Conservation (phyloP, 306 rosid genomes). For the Cucumis hystrix region DNA sequence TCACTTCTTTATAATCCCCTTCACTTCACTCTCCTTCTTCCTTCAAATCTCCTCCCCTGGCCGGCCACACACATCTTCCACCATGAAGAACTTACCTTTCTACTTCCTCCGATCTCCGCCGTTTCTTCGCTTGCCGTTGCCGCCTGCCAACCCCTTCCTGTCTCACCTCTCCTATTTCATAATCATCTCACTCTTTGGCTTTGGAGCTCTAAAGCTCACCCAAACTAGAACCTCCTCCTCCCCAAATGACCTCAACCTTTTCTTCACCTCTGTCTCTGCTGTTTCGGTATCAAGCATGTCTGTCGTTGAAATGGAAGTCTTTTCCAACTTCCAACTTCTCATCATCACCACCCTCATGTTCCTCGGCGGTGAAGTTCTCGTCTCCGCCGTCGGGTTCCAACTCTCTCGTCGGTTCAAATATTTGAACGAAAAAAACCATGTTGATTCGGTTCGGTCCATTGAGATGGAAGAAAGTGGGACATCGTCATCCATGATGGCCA, state of each 20-base stretch:
- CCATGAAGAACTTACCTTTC: not conserved
- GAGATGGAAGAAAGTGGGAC: not conserved
- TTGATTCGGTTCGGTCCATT: not conserved
- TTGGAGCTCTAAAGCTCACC: slow-evolving; percentile 27
- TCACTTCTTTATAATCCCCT: not conserved
- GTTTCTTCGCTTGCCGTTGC: not conserved
- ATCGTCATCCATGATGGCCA: not conserved
- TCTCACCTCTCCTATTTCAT: slow-evolving; percentile 27
- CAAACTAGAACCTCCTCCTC: not conserved
- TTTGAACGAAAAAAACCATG: not conserved
- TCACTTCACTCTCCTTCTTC: not conserved
- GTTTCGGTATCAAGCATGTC: slow-evolving; percentile 69
- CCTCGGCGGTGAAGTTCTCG: slow-evolving; percentile 49
- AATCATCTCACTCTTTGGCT: slow-evolving; percentile 32
- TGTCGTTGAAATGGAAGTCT: slow-evolving; percentile 44
- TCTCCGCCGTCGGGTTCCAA: slow-evolving; percentile 36
- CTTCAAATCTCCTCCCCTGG: not conserved
- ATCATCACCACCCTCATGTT: slow-evolving; percentile 46
- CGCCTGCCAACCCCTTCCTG: slow-evolving; percentile 7
- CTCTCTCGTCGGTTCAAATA: not conserved
- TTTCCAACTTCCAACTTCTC: slow-evolving; percentile 37
- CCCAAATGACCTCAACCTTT: slow-evolving; percentile 24
- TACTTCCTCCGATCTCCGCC: not conserved
- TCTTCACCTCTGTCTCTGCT: slow-evolving; percentile 68
- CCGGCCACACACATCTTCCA: not conserved